phyloP scores from a whole-genome alignment of 1,139 yeast species.

The Geotrichum siamense region DNA sequence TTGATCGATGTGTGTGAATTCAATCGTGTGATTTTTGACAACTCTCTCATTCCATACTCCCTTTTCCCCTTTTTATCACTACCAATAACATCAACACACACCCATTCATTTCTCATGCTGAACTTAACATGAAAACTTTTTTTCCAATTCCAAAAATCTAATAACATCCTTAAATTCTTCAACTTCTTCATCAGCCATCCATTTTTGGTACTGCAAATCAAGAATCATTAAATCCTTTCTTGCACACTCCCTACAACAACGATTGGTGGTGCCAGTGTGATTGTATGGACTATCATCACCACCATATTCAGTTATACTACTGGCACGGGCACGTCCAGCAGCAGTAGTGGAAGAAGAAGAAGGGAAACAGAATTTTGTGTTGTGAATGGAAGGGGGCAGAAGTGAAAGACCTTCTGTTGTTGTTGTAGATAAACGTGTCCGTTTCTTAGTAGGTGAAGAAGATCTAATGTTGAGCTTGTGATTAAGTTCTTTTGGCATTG shows the following conservation, averaged over 20 bases:
- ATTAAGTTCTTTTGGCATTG: no score
- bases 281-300: neutral
- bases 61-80: no score
- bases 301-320: neutral
- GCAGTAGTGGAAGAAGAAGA: neutral
- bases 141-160: slow-evolving; percentile 5
- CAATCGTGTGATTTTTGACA: no score
- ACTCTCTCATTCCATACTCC: no score
- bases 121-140: no score
- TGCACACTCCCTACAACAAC: neutral
- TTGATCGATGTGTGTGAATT: no score
- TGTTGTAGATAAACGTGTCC: neutral
- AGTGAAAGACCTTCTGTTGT: neutral
- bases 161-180: neutral
- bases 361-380: neutral
- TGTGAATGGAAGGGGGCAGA: neutral
- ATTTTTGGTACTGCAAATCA: neutral
- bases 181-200: slow-evolving; percentile 3
- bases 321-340: neutral
- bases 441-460: no score
- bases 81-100: no score
- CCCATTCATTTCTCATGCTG: no score
- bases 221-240: neutral
- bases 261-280: neutral
- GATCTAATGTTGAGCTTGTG: no score